Evolutionary conservation across 768 basidiomycete species (phyloP), one percentile per base, ranked within the genome.

Genomic region (Bullera alba): DNA sequence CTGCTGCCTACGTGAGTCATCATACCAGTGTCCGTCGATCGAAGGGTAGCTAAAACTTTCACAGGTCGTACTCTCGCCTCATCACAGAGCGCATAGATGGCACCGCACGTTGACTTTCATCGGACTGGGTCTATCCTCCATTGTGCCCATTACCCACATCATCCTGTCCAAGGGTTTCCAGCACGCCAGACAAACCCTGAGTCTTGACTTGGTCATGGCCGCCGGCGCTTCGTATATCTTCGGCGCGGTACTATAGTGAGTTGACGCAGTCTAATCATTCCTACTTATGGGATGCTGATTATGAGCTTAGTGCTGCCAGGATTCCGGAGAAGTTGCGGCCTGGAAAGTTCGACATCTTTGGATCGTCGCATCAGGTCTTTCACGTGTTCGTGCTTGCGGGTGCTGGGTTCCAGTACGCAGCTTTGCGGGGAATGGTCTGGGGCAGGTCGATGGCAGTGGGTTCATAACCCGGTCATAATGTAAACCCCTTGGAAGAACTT

Each of bases 301-400:
- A 28, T 52, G 38, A 32, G 19, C 28, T 1, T 71, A 92, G 89
- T 73, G 87, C 87, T 42, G 83, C 84, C 65, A 80, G 87, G 43
- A 78, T 88, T 48, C 89, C 88, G 37, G 89, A 92, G 63, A 77
- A 81, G 32, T 73, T 83, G 54, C 74, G 77, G 5, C 87, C 87
- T 4, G 87, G 88, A 30, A 79, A 73, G 56, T 90, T 90, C 73
- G 88, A 91, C 74, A 78, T 79, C 62, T 79, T 87, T 61, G 78
- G 83, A 48, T 79, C 85, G 0, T 88, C 85, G 17, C 90, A 93
- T 75, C 87, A 92, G 72, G 85, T 93, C 60, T 92, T 95, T 72
- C 91, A 92, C 67, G 70, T 83, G 53, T 82, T 79, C 61, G 88
- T 92, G n/a, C 50, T 70, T 1, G 51, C 50, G 17, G 71, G 64